Evolutionary conservation across 176 grass and related monocot genomes (phyloP).

Genomic region (Zea mays): DNA sequence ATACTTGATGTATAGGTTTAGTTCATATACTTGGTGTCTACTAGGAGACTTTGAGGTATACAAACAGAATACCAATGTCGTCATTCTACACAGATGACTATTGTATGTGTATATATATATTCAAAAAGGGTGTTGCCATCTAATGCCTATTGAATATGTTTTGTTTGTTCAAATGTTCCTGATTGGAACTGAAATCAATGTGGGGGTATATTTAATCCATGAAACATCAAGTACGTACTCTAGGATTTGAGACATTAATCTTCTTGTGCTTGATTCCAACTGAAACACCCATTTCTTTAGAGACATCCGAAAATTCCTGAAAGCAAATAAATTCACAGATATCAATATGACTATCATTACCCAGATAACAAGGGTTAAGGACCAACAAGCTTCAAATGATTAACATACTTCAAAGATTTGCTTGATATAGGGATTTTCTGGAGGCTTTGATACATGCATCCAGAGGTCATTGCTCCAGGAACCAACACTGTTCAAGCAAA

Average conservation of each 20-base stretch:
- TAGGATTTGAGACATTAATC: slow-evolving; percentile 93
- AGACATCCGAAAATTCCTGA: slow-evolving; percentile 79
- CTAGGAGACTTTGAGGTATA: too few species aligned
- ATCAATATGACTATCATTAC: slow-evolving; percentile 10
- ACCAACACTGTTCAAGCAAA: slow-evolving; percentile 97
- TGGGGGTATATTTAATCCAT: slow-evolving; percentile 14
- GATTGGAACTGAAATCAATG: slow-evolving; percentile 4
- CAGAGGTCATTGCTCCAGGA: slow-evolving; percentile 85
- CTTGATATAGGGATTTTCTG: slow-evolving; percentile 94
- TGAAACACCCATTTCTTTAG: slow-evolving; percentile 79
- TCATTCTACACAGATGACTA: background rate
- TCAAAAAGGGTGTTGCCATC: background rate
- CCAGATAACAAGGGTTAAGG: slow-evolving; percentile 9
- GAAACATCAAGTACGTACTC: slow-evolving; percentile 58
- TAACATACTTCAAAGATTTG: slow-evolving; percentile 83
- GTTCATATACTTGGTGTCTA: too few species aligned
- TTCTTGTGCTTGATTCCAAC: slow-evolving; percentile 97
- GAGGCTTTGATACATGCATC: slow-evolving; percentile 97
- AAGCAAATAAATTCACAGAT: slow-evolving; percentile 41
- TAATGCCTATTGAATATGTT: background rate
- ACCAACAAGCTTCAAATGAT: slow-evolving; percentile 28
- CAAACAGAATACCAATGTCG: too few species aligned
- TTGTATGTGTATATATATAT: background rate
- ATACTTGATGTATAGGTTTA: too few species aligned
- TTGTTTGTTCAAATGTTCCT: slow-evolving; percentile 3